Conservation (phyloP, 2,329 filamentous ascomycete species). For the Aspergillus uvarum region DNA sequence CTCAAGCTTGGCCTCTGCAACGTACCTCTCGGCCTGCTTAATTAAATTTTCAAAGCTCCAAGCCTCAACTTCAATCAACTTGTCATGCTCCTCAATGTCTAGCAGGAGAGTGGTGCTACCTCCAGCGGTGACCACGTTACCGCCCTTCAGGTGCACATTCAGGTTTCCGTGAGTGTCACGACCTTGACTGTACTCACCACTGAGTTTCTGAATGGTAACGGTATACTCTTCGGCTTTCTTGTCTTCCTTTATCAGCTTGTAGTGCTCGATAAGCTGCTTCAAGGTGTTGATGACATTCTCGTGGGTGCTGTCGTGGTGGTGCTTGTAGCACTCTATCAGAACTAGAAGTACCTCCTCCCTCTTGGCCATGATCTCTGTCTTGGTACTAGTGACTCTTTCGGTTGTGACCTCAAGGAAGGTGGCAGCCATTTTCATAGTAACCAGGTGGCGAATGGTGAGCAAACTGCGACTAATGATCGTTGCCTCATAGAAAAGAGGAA, state of each 20-base stretch:
- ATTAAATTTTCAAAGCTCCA: slow-evolving; percentile 45
- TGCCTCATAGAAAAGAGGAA: slow-evolving; percentile 47
- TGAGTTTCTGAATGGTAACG: slow-evolving; percentile 30
- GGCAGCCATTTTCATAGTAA: slow-evolving; percentile 49
- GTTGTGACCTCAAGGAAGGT: slow-evolving; percentile 49
- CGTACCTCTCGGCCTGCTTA: slow-evolving; percentile 39
- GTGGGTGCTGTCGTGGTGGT: slow-evolving; percentile 48
- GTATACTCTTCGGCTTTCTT: slow-evolving; percentile 44
- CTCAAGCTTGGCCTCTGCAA: slow-evolving; percentile 31
- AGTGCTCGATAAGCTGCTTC: slow-evolving; percentile 50
- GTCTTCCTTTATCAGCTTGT: slow-evolving; percentile 50
- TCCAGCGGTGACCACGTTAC: slow-evolving; percentile 17
- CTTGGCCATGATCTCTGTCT: slow-evolving; percentile 35
- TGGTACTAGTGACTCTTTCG: slow-evolving; percentile 27
- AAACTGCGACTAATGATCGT: slow-evolving; percentile 41
- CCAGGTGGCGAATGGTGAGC: slow-evolving; percentile 43
- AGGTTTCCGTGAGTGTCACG: slow-evolving; percentile 26
- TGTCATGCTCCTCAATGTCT: slow-evolving; percentile 43
- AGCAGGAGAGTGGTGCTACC: slow-evolving; percentile 29
- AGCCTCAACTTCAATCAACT: slow-evolving; percentile 29
- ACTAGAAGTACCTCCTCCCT: slow-evolving; percentile 50
- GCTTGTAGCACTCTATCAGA: slow-evolving; percentile 50
- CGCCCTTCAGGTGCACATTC: slow-evolving; percentile 36
- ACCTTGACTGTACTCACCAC: slow-evolving; percentile 18
- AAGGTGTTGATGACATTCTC: slow-evolving; percentile 48